Percentiles rank a stretch among this genome's conserved stretches.
These are phyloP conservation scores for Coniosporium tulheliwenetii DNA, from an alignment of 2,329 filamentous ascomycete genomes.

Conservation along the genomic window DNA sequence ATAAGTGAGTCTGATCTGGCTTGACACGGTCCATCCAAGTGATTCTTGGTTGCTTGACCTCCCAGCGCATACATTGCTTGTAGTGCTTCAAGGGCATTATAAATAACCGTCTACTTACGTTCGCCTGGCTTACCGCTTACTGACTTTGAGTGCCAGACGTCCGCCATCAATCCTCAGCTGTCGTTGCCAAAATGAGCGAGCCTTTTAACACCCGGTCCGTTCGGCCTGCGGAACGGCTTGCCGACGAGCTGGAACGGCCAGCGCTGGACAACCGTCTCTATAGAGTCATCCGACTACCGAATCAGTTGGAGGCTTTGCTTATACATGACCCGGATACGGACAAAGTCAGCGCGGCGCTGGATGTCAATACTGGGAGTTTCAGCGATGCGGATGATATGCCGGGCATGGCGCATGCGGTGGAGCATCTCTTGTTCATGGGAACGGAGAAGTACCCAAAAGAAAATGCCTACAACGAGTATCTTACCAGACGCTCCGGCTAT, in stretches of 20 bases:
- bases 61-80: no score
- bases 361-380: conserved; percentile 93
- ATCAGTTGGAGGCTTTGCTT: conserved; percentile 77
- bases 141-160: no score
- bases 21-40: no score
- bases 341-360: conserved; percentile 88
- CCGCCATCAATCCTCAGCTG: no score
- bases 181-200: neutral
- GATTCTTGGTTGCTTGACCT: no score
- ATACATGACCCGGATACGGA: conserved; percentile 92
- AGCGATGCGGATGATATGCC: conserved; percentile 84
- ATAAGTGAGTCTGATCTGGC: no score
- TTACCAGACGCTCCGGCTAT: conserved; percentile 75
- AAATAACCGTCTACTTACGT: no score
- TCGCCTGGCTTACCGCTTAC: no score
- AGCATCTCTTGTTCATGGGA: conserved; percentile 96
- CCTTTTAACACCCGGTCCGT: neutral
- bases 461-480: conserved; percentile 89
- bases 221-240: conserved; percentile 19
- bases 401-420: conserved; percentile 88
- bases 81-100: no score
- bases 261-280: conserved; percentile 77
- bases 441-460: conserved; percentile 95
- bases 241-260: conserved; percentile 66
- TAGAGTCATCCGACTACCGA: conserved; percentile 68